Conservation (phyloP, 176 grass and related monocot genomes). For the Triticum timopheevii region DNA sequence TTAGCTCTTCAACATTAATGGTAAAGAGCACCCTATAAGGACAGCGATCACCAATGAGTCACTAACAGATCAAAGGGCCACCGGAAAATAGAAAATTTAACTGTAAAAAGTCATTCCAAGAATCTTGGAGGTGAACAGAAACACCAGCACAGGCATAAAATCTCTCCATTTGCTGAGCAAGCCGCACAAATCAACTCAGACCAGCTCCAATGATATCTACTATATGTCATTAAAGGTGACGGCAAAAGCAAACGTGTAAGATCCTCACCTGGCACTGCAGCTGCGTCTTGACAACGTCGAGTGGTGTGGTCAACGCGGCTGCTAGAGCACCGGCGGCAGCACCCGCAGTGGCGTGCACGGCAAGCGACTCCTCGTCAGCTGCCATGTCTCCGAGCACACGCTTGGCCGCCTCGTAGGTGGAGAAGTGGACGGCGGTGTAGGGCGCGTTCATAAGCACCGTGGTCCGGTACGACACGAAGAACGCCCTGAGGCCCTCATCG, state of each 20-base stretch:
- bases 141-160: background rate
- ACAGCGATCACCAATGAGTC: background rate
- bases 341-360: slow-evolving; percentile 77
- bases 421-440: slow-evolving; percentile 77
- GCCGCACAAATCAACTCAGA: background rate
- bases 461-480: slow-evolving; percentile 74
- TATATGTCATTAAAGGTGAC: background rate
- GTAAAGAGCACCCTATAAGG: slow-evolving; percentile 3
- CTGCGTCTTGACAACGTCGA: slow-evolving; percentile 91
- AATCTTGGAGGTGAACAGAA: slow-evolving; percentile 34
- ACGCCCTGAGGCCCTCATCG: slow-evolving; percentile 65
- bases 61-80: background rate
- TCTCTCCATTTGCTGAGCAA: background rate
- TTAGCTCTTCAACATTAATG: background rate
- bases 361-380: slow-evolving; percentile 62
- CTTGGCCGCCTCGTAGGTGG: slow-evolving; percentile 86
- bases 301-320: slow-evolving; percentile 61
- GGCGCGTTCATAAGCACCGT: slow-evolving; percentile 92
- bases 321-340: slow-evolving; percentile 75
- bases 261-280: slow-evolving; percentile 89
- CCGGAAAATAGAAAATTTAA: background rate
- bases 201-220: background rate
- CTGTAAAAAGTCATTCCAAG: slow-evolving; percentile 11
- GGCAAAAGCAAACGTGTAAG: background rate
- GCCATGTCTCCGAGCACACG: slow-evolving; percentile 64